Conservation (phyloP, 345 rosid species). For the Pugionium cornutum region DNA sequence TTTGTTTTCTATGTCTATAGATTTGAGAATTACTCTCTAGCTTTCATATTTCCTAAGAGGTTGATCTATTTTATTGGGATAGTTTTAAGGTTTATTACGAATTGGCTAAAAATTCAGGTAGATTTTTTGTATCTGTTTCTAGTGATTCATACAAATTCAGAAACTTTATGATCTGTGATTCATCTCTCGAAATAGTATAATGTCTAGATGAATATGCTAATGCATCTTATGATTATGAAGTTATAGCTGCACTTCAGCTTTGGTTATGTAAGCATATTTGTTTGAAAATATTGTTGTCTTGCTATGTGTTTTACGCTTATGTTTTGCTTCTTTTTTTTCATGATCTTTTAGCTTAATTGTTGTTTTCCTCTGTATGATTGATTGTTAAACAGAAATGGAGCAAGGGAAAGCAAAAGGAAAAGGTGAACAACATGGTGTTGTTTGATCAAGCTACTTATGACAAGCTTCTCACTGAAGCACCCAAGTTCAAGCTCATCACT, state of each 20-base stretch:
- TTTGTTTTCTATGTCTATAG: not conserved
- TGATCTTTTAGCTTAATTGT: not conserved
- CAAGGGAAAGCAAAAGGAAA: constrained; percentile 95
- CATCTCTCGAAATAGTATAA: not conserved
- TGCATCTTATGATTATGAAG: not conserved
- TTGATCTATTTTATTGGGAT: not conserved
- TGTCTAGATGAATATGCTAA: not conserved
- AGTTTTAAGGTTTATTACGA: too few relatives aligned
- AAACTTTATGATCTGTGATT: not conserved
- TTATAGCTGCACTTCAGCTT: not conserved
- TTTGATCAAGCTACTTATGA: constrained; percentile 83
- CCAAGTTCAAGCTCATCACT: constrained; percentile 79
- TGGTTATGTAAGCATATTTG: not conserved
- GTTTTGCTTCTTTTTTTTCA: not conserved
- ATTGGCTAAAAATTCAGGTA: not conserved
- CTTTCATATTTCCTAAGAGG: not conserved
- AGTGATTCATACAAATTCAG: too few relatives aligned
- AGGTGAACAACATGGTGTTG: constrained; percentile 89
- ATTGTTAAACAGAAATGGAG: constrained; percentile 68
- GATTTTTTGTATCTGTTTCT: not conserved
- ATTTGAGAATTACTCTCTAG: not conserved
- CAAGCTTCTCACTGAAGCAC: constrained; percentile 73
- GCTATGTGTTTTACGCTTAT: too few relatives aligned
- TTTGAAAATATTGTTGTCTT: not conserved
- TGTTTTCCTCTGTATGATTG: not conserved